phyloP scores from a whole-genome alignment of 2,329 filamentous ascomycete species.

The Calycina marina region DNA sequence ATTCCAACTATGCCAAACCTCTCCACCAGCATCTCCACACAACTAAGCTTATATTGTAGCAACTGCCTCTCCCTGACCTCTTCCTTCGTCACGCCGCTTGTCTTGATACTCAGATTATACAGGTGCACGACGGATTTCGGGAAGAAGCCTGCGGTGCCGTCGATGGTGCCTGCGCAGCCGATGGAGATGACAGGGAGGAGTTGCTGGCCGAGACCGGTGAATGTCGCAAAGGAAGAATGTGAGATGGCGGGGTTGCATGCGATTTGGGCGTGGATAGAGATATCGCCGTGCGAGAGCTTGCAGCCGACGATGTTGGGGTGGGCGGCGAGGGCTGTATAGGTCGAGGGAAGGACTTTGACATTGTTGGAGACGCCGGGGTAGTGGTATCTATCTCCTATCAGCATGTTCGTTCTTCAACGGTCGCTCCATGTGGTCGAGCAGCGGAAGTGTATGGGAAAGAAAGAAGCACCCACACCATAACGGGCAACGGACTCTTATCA shows the following conservation, averaged over 20 bases:
- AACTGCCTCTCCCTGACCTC: conserved; percentile 34
- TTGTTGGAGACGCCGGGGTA: conserved; percentile 54
- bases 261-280: conserved; percentile 48
- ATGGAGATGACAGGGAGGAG: conserved; percentile 46
- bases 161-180: conserved; percentile 50
- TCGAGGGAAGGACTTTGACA: conserved; percentile 41
- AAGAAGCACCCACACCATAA: conserved; percentile 34
- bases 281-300: conserved; percentile 54
- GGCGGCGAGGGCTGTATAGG: conserved; percentile 39
- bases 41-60: conserved; percentile 46
- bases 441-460: too few relatives aligned
- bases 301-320: conserved; percentile 55
- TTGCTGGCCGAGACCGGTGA: conserved; percentile 52
- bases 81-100: conserved; percentile 25
- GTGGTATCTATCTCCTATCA: conserved; percentile 27
- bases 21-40: conserved; percentile 46
- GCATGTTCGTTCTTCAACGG: too few relatives aligned
- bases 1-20: conserved; percentile 47
- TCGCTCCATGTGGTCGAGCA: too few relatives aligned
- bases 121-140: conserved; percentile 45
- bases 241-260: conserved; percentile 44
- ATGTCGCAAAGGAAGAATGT: conserved; percentile 41
- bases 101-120: conserved; percentile 31
- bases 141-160: conserved; percentile 50
- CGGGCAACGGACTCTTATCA: conserved; percentile 41